Evolutionary conservation across 1,284 basidiomycete genomes (phyloP).

Genomic region (Gyrodon tennesseensis): DNA sequence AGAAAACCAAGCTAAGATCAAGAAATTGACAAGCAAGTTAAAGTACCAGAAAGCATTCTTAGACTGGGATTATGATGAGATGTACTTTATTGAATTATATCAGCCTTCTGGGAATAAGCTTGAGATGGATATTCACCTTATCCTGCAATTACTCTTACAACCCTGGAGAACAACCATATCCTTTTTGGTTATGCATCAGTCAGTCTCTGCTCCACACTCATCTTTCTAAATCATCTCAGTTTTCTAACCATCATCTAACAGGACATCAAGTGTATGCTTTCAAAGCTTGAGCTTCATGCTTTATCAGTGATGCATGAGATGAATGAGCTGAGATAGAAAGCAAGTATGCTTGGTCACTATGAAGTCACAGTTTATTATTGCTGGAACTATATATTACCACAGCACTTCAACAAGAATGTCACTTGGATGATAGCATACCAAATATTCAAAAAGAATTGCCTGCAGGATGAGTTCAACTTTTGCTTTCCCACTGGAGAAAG

Average conservation of each 20-base stretch:
- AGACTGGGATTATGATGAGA: neutral
- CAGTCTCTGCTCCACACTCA: neutral
- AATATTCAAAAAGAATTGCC: neutral
- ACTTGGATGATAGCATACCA: conserved; percentile 5
- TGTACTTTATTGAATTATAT: neutral
- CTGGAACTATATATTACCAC: conserved; percentile 5
- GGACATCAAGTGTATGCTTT: conserved; percentile 9
- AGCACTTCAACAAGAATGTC: neutral
- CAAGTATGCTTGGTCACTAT: conserved; percentile 4
- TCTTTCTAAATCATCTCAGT: neutral
- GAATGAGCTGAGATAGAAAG: neutral
- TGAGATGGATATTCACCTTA: neutral
- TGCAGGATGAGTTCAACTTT: conserved; percentile 3
- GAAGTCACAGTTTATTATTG: conserved; percentile 15
- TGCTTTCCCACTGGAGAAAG: neutral
- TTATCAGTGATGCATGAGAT: neutral
- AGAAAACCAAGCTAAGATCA: neutral
- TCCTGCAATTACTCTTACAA: no score
- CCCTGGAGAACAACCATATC: neutral
- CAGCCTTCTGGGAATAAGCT: neutral
- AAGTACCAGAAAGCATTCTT: neutral
- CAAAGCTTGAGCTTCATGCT: conserved; percentile 7
- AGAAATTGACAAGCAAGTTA: neutral
- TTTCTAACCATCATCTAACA: neutral
- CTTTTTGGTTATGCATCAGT: neutral